phyloP scores from a whole-genome alignment of 345 rosid genomes.

The Populus tremula region DNA sequence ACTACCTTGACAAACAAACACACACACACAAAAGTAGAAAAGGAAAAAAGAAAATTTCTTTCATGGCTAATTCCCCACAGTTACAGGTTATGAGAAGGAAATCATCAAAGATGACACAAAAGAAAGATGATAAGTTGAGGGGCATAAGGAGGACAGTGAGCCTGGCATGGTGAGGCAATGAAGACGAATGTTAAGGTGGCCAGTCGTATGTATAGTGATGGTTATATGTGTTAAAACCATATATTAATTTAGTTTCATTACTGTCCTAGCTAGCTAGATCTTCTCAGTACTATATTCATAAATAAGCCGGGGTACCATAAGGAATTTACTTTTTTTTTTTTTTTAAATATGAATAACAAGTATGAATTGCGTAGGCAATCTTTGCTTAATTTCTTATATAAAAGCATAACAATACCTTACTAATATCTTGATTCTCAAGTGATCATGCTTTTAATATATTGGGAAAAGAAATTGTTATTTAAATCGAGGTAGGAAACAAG shows the following conservation, averaged over 20 bases:
- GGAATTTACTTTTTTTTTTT: background rate
- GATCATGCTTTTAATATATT: no score
- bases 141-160: slow-evolving; percentile 55
- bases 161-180: slow-evolving; percentile 45
- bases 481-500: no score
- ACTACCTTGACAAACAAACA: no score
- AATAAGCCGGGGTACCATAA: background rate
- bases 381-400: no score
- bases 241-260: no score
- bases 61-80: background rate
- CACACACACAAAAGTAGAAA: no score
- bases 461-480: no score
- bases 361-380: background rate
- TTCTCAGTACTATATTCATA: background rate
- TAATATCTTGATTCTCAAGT: no score
- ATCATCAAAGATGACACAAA: slow-evolving; percentile 24
- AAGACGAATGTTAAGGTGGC: background rate
- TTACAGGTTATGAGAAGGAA: slow-evolving; percentile 44
- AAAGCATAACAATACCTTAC: no score
- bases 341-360: background rate
- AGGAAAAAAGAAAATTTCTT: background rate
- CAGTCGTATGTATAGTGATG: background rate
- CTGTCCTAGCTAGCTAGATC: background rate
- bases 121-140: slow-evolving; percentile 45
- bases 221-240: background rate